phyloP scores from a whole-genome alignment of 257 asterid species.

The Primulina eburnea region DNA sequence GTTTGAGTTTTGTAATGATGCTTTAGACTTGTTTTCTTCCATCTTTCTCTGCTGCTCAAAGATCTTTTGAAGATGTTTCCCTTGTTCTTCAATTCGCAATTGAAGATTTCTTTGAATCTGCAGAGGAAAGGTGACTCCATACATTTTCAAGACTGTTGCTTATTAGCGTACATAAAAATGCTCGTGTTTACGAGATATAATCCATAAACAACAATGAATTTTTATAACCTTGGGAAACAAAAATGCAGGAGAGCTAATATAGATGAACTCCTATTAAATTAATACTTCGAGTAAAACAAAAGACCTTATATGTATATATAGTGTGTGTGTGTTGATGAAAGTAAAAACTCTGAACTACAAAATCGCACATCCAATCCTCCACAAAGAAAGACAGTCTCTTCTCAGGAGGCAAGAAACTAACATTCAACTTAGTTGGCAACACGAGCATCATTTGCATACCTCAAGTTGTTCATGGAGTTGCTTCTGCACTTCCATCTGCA shows the following conservation, averaged over 20 bases:
- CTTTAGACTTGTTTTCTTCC: slow-evolving; percentile 50
- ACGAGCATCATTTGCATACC: slow-evolving; percentile 37
- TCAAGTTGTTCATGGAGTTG: slow-evolving; percentile 92
- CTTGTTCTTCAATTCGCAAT: slow-evolving; percentile 84
- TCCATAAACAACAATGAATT: not conserved
- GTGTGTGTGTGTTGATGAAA: not conserved
- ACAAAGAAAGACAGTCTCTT: not conserved
- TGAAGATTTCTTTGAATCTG: slow-evolving; percentile 87
- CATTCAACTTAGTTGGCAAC: not conserved
- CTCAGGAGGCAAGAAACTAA: not conserved
- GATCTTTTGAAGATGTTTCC: slow-evolving; percentile 67
- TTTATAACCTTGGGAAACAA: not conserved
- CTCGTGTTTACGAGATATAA: not conserved
- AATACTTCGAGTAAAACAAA: not conserved
- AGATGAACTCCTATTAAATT: too few relatives aligned
- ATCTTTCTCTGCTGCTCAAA: slow-evolving; percentile 66
- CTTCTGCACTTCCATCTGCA: slow-evolving; percentile 93
- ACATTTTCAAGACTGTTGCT: slow-evolving; percentile 4
- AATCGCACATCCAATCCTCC: not conserved
- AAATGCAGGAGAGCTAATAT: too few relatives aligned
- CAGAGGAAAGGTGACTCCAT: slow-evolving; percentile 10
- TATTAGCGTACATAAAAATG: not conserved
- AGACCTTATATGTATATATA: not conserved
- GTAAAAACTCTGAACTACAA: not conserved
- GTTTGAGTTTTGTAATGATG: slow-evolving; percentile 32